Percentiles rank a stretch among this genome's conserved stretches.
These are phyloP conservation scores for Penicillium sp. DNA, from an alignment of 2,329 filamentous ascomycete species.

Conservation along the genomic window DNA sequence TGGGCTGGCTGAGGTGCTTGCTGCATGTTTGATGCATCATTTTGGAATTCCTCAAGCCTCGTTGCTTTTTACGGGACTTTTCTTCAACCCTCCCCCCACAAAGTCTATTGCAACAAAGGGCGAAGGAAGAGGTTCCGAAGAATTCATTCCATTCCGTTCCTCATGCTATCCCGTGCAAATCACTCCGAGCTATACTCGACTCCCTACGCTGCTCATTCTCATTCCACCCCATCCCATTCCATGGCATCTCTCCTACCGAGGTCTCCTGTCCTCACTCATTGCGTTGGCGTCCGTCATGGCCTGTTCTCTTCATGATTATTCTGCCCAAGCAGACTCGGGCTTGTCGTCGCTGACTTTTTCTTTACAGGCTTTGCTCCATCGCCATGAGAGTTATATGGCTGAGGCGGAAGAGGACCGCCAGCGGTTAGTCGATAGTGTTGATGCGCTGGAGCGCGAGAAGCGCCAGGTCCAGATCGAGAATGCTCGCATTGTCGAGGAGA, in stretches of 20 bases:
- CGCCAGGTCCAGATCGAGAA: conserved; percentile 75
- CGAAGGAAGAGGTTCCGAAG: too few relatives aligned
- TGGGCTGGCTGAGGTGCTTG: conserved; percentile 15
- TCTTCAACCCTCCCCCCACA: neutral
- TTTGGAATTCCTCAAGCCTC: conserved; percentile 22
- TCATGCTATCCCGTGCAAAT: neutral
- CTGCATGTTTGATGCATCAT: conserved; percentile 27
- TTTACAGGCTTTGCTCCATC: conserved; percentile 82
- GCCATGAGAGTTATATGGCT: conserved; percentile 92
- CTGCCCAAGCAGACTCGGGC: conserved; percentile 21
- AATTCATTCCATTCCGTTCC: neutral
- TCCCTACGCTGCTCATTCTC: too few relatives aligned
- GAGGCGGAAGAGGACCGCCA: conserved; percentile 85
- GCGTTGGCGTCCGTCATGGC: conserved; percentile 36
- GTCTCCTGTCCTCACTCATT: conserved; percentile 35
- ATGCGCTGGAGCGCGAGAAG: conserved; percentile 75
- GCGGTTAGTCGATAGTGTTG: conserved; percentile 73
- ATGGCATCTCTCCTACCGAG: conserved; percentile 28
- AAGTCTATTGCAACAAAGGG: too few relatives aligned
- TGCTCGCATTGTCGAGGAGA: conserved; percentile 78
- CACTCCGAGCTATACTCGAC: neutral
- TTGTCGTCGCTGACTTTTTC: conserved; percentile 70
- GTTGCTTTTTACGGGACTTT: conserved; percentile 9
- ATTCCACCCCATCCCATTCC: neutral
- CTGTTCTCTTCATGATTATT: conserved; percentile 25